phyloP scores from a whole-genome alignment of 257 asterid genomes.

The Penstemon davidsonii region DNA sequence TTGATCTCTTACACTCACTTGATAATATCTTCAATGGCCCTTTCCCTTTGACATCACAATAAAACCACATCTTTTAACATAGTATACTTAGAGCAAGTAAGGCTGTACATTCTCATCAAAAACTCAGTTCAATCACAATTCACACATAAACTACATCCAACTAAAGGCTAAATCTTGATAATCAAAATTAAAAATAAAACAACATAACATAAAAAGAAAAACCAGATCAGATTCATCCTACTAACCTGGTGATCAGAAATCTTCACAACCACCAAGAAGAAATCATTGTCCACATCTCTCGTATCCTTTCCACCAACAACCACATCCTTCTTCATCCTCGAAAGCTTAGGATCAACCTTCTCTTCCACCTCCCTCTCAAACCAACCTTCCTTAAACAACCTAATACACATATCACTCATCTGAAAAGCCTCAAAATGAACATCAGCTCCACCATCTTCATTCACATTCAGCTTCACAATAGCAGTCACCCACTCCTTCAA shows the following conservation, averaged over 20 bases:
- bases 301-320: slow-evolving; percentile 85
- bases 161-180: neutral
- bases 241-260: slow-evolving; percentile 88
- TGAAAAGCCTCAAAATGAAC: slow-evolving; percentile 98
- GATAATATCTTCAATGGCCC: too few species aligned
- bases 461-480: slow-evolving; percentile 86
- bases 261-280: slow-evolving; percentile 93
- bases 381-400: slow-evolving; percentile 80
- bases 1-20: too few species aligned
- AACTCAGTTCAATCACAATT: neutral
- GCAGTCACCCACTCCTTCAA: slow-evolving; percentile 98
- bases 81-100: too few species aligned
- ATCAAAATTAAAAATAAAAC: neutral
- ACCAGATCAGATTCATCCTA: neutral
- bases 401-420: slow-evolving; percentile 86
- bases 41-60: too few species aligned
- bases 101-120: neutral
- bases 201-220: neutral
- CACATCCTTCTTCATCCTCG: slow-evolving; percentile 87
- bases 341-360: slow-evolving; percentile 79
- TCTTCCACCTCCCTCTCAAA: slow-evolving; percentile 63
- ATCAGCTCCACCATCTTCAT: slow-evolving; percentile 67
- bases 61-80: too few species aligned
- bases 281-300: slow-evolving; percentile 79
- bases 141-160: neutral